Evolutionary conservation across 768 basidiomycete species (phyloP).

Genomic region (Galerina marginata): DNA sequence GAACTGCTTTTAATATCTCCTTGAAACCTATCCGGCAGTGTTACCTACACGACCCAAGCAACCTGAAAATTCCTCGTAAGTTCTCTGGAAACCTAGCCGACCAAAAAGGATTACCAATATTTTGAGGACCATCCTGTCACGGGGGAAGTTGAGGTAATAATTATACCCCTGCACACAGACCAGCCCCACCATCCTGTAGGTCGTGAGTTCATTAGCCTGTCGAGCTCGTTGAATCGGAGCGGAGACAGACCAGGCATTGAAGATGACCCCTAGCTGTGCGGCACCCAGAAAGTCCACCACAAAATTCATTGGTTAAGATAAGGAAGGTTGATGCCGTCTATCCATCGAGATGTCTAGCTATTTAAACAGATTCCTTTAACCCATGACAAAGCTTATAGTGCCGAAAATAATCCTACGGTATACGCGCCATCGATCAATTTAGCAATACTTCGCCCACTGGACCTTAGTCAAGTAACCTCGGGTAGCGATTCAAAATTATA

Average conservation of each 20-base stretch:
- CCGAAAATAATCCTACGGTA: no score
- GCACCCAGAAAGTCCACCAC: neutral
- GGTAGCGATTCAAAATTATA: no score
- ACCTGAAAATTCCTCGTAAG: neutral
- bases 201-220: neutral
- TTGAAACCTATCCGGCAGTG: neutral
- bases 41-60: conserved; percentile 8
- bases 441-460: no score
- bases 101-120: neutral
- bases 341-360: no score
- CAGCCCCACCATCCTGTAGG: conserved; percentile 2
- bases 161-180: conserved; percentile 3
- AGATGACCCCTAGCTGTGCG: neutral
- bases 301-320: no score
- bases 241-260: conserved; percentile 4
- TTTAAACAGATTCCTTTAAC: no score
- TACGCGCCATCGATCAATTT: no score
- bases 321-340: no score
- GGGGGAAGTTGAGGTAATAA: conserved; percentile 5
- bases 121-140: neutral
- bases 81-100: neutral
- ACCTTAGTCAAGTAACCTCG: no score
- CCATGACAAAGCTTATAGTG: no score
- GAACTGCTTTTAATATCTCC: neutral
- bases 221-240: neutral